A percentile compares a stretch with the other conserved stretches of the same genome.
phyloP scores from a whole-genome alignment of 345 rosid genomes.

The Xanthoceras sorbifolium region DNA sequence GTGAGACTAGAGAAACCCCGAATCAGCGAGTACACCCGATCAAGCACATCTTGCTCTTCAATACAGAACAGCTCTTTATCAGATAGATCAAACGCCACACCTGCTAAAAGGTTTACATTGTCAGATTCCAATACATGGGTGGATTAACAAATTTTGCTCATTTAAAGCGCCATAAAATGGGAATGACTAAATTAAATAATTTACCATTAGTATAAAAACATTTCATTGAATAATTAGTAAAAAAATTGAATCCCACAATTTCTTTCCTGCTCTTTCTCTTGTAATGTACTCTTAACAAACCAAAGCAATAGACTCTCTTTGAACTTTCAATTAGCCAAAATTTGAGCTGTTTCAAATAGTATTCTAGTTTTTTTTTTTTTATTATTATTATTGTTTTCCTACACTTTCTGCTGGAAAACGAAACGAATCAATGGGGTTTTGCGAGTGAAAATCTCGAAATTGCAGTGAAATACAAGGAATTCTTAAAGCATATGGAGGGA shows the following conservation, averaged over 20 bases:
- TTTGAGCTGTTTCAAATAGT: too few species aligned
- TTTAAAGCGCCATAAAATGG: background rate
- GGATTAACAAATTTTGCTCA: background rate
- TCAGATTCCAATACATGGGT: background rate
- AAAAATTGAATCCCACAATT: too few species aligned
- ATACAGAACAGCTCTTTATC: slow-evolving; percentile 88
- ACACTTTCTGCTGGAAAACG: background rate
- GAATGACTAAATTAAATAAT: background rate
- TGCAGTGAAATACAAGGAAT: background rate
- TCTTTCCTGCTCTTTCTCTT: too few species aligned
- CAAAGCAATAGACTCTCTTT: too few species aligned
- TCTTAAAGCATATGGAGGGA: background rate
- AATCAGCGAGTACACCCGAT: slow-evolving; percentile 76
- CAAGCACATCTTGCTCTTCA: slow-evolving; percentile 85
- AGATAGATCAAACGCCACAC: slow-evolving; percentile 87
- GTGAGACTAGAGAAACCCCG: slow-evolving; percentile 53
- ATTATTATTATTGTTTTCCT: background rate
- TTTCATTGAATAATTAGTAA: too few species aligned
- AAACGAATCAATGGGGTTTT: background rate
- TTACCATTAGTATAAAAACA: background rate
- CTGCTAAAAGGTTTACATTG: slow-evolving; percentile 33
- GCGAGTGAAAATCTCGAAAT: background rate
- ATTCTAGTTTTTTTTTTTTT: too few species aligned
- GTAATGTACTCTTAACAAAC: too few species aligned
- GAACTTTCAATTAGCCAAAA: too few species aligned